Base-by-base conservation (phyloP, 179 eudicot genomes). In the Spergularia azorica region DNA sequence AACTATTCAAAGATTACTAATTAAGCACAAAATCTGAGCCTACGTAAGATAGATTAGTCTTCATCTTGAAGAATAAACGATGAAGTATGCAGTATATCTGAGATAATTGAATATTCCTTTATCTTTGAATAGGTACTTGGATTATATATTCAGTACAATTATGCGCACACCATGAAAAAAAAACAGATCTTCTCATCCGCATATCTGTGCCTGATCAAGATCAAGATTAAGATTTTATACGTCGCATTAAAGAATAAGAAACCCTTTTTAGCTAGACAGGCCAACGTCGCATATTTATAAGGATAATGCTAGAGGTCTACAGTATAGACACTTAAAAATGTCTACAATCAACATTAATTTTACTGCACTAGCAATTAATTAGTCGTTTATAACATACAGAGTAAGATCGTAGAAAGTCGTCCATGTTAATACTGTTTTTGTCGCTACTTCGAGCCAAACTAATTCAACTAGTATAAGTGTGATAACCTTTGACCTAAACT, bases 271-370 rank as follows among this genome's bases (percentile, higher is more conserved):
- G 58, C 0, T 10, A 38, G 7, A 57, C 38, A 48, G 56, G 14
- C 57, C 76, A 73, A 62, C 46, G 46, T 14, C 9, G 76, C 58
- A 73, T 48, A 61, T 73, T 36, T 26, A 26, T 26, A 26, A 26
- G 32, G 32, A 26, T 26, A 26, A n/a, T n/a, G n/a, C n/a, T n/a
- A n/a, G n/a, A n/a, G n/a, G n/a, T n/a, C n/a, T n/a, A n/a, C n/a
- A n/a, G n/a, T n/a, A n/a, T n/a, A n/a, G n/a, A n/a, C n/a, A n/a
- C n/a, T n/a, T n/a, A n/a, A n/a, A n/a, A n/a, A n/a, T n/a, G n/a
- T n/a, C n/a, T n/a, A n/a, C n/a, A n/a, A n/a, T n/a, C n/a, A n/a
- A n/a, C n/a, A n/a, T n/a, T n/a, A n/a, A n/a, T n/a, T n/a, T n/a
- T n/a, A n/a, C n/a, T n/a, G n/a, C n/a, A n/a, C n/a, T n/a, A n/a